These are phyloP conservation scores for Nannochloropsis gaditana DNA, from an alignment of 108 stramenopile species.

Conservation along the genomic window DNA sequence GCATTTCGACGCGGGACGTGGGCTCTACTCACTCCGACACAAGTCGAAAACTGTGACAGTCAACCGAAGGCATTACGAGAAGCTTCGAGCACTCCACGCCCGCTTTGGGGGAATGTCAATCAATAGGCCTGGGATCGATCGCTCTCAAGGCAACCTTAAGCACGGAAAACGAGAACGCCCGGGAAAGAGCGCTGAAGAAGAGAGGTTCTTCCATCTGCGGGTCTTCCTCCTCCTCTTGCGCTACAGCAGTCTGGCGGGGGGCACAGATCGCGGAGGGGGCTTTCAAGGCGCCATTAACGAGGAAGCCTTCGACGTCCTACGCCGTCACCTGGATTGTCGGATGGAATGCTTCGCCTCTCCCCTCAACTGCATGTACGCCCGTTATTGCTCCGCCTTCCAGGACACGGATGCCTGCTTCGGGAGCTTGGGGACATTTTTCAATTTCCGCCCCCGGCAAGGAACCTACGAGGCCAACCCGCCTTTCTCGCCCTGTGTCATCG, in stretches of 20 bases:
- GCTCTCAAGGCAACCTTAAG: neutral
- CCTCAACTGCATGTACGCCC: slow-evolving; percentile 70
- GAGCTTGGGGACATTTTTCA: slow-evolving; percentile 69
- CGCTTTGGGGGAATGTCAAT: neutral
- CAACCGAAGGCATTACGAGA: slow-evolving; percentile 38
- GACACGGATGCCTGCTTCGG: slow-evolving; percentile 73
- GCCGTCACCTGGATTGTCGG: slow-evolving; percentile 58
- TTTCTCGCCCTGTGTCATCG: slow-evolving; percentile 69
- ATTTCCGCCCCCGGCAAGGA: slow-evolving; percentile 44
- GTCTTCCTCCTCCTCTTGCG: slow-evolving; percentile 50
- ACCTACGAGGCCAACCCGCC: slow-evolving; percentile 77
- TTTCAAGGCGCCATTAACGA: slow-evolving; percentile 70
- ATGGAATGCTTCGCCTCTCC: slow-evolving; percentile 85
- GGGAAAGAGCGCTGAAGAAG: neutral
- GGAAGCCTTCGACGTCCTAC: slow-evolving; percentile 65
- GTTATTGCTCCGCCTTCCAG: slow-evolving; percentile 63
- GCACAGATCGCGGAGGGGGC: slow-evolving; percentile 69
- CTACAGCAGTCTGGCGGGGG: slow-evolving; percentile 63
- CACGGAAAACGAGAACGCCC: neutral
- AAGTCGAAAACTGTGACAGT: slow-evolving; percentile 18
- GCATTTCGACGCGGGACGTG: neutral
- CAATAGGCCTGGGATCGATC: too few species aligned
- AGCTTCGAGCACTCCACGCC: slow-evolving; percentile 30
- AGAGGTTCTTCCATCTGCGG: slow-evolving; percentile 31
- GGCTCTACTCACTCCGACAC: neutral